Conservation (phyloP, 176 grass and related monocot species). For the Alloteropsis semialata region DNA sequence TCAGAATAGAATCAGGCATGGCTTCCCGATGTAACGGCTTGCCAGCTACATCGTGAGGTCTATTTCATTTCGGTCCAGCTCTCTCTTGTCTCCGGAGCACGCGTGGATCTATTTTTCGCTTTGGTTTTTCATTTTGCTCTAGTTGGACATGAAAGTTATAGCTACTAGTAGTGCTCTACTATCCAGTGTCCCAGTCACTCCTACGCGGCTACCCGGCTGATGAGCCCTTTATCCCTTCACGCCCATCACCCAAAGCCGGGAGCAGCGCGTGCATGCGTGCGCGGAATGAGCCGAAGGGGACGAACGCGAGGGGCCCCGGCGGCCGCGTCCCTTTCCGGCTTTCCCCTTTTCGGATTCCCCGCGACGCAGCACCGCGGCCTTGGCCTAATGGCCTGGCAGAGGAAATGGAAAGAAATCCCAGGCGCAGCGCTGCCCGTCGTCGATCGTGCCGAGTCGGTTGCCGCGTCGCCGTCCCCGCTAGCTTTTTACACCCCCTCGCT, state of each 20-base stretch:
- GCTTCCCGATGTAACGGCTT: conserved; percentile 12
- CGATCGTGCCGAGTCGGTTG: too few relatives aligned
- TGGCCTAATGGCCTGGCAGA: not conserved
- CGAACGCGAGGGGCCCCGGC: not conserved
- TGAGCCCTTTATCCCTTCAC: not conserved
- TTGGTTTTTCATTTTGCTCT: not conserved
- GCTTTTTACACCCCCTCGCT: not conserved
- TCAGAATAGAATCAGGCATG: not conserved
- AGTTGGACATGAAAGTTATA: not conserved
- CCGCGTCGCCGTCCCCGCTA: too few relatives aligned
- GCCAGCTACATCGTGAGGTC: not conserved
- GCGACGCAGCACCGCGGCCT: not conserved
- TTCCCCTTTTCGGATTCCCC: conserved; percentile 5
- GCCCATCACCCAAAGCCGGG: too few relatives aligned
- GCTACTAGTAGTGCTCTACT: not conserved
- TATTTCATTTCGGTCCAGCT: not conserved
- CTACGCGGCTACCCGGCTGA: not conserved
- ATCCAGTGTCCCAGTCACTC: not conserved
- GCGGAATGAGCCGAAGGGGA: conserved; percentile 9
- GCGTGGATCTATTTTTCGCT: not conserved
- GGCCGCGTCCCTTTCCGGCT: conserved; percentile 13
- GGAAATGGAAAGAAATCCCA: not conserved
- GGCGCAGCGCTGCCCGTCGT: too few relatives aligned
- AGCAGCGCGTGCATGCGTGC: conserved; percentile 26
- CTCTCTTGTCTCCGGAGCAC: not conserved